Evolutionary conservation across 176 grass and related monocot genomes (phyloP), one percentile per base, ranked within the genome.

Genomic region (Themeda triandra): DNA sequence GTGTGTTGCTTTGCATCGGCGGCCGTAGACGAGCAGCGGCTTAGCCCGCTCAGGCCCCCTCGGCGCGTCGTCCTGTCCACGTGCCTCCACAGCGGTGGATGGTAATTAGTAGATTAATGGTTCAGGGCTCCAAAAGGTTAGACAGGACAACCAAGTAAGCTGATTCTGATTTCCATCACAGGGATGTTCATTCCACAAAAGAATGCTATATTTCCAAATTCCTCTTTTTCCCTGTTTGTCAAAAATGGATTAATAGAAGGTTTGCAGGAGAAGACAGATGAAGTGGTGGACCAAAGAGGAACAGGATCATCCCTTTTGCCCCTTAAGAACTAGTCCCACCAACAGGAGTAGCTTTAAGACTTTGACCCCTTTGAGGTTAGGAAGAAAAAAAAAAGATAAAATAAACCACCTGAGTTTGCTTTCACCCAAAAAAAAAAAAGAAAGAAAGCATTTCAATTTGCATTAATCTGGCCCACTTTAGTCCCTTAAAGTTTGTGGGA

Each of bases 311-410:
- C 28, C 83, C 64, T 44, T 77, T 72, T 30, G 30, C 40, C 14
- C 6, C 31, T 6, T 72, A 66, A 77, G 53, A 35, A 70, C 27
- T 62, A 31, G 17, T 49, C 60, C 35, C 69, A 69, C 87, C 45
- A 62, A 68, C 79, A 79, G 46, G 60, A 33, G n/a, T 74, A 39
- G 8, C 62, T 89, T 89, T 75, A 58, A 19, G 48, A 46, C 87
- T 66, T 66, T 79, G 76, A 69, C 76, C 27, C 69, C 36, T 79
- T 53, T 66, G 37, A 67, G 15, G 28, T 75, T 80, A 76, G 11
- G 1, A 28, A 60, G 19, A n/a, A 54, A 51, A 65, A 2, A 2
- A 32, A 63, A 51, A 29, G n/a, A 46, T 46, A 48, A 73, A 73
- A 48, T 28, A 6, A 81, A 88, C 14, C 36, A 60, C 71, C 10